Evolutionary conservation across 2,329 filamentous ascomycete species (phyloP), one percentile per base, ranked within the genome.

Genomic region (Aureobasidium namibiae): DNA sequence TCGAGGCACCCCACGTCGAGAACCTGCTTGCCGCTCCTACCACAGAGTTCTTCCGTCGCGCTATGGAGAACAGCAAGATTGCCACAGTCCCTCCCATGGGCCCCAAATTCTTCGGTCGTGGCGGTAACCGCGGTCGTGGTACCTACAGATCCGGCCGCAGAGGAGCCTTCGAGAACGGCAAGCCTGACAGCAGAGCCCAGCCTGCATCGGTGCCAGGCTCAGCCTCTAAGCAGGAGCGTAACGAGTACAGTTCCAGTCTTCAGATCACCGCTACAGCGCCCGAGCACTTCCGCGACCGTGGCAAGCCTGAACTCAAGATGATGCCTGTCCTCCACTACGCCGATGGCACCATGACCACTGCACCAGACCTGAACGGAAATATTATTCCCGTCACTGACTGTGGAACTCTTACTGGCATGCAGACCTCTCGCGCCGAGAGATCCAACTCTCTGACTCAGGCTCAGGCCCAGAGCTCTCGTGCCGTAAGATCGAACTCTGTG

Each of bases 1-100:
- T 61, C 36, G 52, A 61, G 33, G 42, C 44, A 24, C 52, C 59
- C 18, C 50, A 61, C 36, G 13, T 50, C 5, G 52, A 61, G 38
- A 61, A 61, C 36, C 8, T 61, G 33, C 45, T 61, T 7, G 52
- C 45, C 14, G 36, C 42, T 9, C 59, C 59, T 21, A 42, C 26
- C 23, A 24, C 8, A 26, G 54, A 57, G 21, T 57, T 57, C 54
- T 57, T 57, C 42, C 41, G 33, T 9, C 23, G 42, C 10, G 41
- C 41, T 9, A 36, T 57, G 31, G 31, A 24, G 33, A 24, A 48
- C 33, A 46, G 41, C 33, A 57, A 29, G 24, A 16, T 57, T 26
- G 54, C 42, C 13, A 44, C 53, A n/a, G 41, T 18, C 13, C 53
- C 39, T 36, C 39, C 29, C 18, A 44, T 33, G 36, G 39, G 42